phyloP scores from a whole-genome alignment of 2,329 filamentous ascomycete genomes.

The Didymella lethalis region DNA sequence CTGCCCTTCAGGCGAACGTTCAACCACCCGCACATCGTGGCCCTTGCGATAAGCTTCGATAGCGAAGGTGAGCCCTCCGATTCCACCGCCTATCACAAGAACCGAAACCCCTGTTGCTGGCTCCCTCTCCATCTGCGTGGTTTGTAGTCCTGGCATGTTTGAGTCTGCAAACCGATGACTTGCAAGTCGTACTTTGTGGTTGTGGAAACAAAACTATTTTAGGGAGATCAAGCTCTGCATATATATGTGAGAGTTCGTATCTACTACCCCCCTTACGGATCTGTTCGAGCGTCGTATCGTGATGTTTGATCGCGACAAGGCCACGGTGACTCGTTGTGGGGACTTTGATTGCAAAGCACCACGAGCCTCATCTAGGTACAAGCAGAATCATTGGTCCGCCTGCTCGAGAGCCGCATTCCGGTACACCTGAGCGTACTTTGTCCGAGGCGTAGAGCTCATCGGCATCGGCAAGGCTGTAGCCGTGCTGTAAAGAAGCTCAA shows the following conservation, averaged over 20 bases:
- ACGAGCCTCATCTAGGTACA: neutral
- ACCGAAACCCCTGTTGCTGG: neutral
- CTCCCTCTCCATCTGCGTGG: neutral
- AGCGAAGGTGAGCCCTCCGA: neutral
- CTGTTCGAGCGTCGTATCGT: neutral
- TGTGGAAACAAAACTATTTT: neutral
- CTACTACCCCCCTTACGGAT: neutral
- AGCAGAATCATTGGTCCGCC: neutral
- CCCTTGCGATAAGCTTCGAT: neutral
- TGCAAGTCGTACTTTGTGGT: neutral
- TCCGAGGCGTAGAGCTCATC: neutral
- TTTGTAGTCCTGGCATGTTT: neutral
- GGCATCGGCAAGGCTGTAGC: neutral
- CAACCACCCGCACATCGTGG: neutral
- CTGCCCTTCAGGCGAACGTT: neutral
- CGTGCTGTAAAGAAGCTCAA: neutral
- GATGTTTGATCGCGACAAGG: neutral
- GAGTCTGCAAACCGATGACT: neutral
- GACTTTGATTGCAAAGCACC: neutral
- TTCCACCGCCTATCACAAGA: neutral
- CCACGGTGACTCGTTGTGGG: neutral
- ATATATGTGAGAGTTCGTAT: neutral
- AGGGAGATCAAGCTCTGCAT: neutral
- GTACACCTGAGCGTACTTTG: neutral
- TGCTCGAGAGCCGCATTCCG: neutral